Evolutionary conservation across 2,329 filamentous ascomycete genomes (phyloP), one percentile per base, ranked within the genome.

Genomic region (Cladorrhinum sp.): DNA sequence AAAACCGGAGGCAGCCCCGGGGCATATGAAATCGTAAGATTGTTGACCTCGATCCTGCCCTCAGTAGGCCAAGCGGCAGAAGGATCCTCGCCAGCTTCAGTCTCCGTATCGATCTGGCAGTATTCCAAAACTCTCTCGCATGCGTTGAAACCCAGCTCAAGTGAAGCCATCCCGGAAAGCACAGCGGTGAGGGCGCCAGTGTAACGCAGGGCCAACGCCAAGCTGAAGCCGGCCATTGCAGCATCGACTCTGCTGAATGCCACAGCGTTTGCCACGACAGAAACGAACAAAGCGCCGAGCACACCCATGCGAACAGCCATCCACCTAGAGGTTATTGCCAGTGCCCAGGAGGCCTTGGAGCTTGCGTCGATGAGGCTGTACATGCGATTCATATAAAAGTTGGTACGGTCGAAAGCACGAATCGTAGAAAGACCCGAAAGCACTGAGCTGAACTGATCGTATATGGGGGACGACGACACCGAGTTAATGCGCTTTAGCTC

Each of bases 71-170:
- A 81, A 1, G 72, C 71, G 2, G 74, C 71, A 1, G 76, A 73
- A 3, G 72, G 72, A 12, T 72, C 70, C 4, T 58, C 53, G 3
- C 72, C 74, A 36, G 69, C 76, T 32, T 75, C 62, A 55, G 71
- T 67, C 63, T 77, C 76, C 2, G 71, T 74, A 65, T 71, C 69
- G 52, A 78, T 70, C 25, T 75, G 71, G 1, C 73, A 69, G 66
- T 78, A 79, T 62, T 79, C 77, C n/a, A 77, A 58, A 6, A 78
- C 73, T n/a, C 77, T 69, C 65, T 79, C 77, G 12, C 73, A 72
- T 4, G 75, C 71, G 57, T 78, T 78, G 73, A 78, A 77, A 8
- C 70, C 72, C 29, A 77, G 67, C 67, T 79, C 77, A 5, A 77
- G 68, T 20, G 71, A 72, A 0, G 74, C 72, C 64, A 74, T 70